These are phyloP conservation scores for Prunella vulgaris DNA, from an alignment of 257 asterid species.

Conservation along the genomic window DNA sequence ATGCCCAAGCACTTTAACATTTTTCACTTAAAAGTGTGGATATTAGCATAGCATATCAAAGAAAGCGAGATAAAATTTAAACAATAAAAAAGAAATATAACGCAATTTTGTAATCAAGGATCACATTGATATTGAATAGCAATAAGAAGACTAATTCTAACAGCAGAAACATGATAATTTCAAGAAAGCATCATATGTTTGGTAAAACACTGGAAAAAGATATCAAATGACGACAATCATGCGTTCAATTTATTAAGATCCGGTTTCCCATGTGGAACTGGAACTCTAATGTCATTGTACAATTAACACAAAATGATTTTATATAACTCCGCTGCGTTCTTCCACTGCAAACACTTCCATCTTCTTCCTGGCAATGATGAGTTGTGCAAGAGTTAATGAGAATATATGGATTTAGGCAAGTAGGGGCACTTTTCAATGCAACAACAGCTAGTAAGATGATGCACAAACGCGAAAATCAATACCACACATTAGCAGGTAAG, in stretches of 20 bases:
- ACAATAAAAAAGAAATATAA: background rate
- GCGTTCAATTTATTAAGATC: constrained; percentile 25
- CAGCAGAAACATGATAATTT: background rate
- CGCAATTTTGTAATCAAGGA: background rate
- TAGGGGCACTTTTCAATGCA: background rate
- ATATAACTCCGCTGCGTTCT: constrained; percentile 18
- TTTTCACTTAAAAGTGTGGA: background rate
- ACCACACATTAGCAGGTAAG: background rate
- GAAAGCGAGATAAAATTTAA: background rate
- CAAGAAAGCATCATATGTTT: background rate
- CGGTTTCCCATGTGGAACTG: constrained; percentile 14
- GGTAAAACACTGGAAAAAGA: constrained; percentile 11
- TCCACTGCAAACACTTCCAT: constrained; percentile 21
- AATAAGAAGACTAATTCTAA: background rate
- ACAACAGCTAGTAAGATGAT: background rate
- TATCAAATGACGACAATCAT: constrained; percentile 4
- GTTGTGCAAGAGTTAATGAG: background rate
- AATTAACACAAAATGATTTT: background rate
- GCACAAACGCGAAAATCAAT: background rate
- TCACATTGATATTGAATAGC: background rate
- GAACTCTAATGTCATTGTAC: constrained; percentile 14
- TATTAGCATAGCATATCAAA: background rate
- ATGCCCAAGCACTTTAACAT: background rate
- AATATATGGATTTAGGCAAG: background rate
- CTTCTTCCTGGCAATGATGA: constrained; percentile 27